Base-by-base conservation (phyloP, 305 asterid species). In the Rubia tinctorum region DNA sequence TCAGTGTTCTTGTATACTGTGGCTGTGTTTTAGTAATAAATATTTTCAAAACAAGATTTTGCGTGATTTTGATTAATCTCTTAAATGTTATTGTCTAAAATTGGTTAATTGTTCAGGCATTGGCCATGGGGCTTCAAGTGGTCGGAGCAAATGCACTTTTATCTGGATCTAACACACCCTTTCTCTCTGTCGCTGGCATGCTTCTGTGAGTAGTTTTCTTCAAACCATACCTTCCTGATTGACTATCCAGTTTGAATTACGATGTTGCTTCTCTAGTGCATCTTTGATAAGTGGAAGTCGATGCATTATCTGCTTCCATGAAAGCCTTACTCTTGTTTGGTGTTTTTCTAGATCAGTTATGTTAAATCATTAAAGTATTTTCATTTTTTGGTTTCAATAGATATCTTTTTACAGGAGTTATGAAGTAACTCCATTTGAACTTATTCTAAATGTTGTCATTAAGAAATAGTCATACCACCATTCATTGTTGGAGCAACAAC, bases 101-200 rank as follows among this genome's bases (percentile, higher is more conserved):
- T 71, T 73, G 79, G 65, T 74, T 77, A 56, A 43, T 80, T 78
- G 86, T 80, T 78, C 88, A 91, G 98, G 92, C 94, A 78, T 75
- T 84, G 73, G 83, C 94, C 18, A 87, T 92, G 91, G 88, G 87
- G 44, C 66, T 90, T 71, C 97, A 93, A 83, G 96, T 87, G 66
- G 27, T 81, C 68, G 97, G 92, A 34, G 96, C 92, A 27, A 81
- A 84, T 81, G 76, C 82, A 45, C 66, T 79, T 60, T 40, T 86
- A 47, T 77, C 90, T 69, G 79, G 80, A 74, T 80, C 83, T 66
- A 77, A 60, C 72, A 81, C 76, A 68, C 74, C 90, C 75, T 88
- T 80, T 75, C 84, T 90, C 18, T 91, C 97, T 66, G 88, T 90
- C 77, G 98, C 89, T 42, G 96, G 98, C 81, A 89, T 88, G 89